Evolutionary conservation across 768 basidiomycete genomes (phyloP), one percentile per base, ranked within the genome.

Genomic region (Tubosaeta brunneosetosa): DNA sequence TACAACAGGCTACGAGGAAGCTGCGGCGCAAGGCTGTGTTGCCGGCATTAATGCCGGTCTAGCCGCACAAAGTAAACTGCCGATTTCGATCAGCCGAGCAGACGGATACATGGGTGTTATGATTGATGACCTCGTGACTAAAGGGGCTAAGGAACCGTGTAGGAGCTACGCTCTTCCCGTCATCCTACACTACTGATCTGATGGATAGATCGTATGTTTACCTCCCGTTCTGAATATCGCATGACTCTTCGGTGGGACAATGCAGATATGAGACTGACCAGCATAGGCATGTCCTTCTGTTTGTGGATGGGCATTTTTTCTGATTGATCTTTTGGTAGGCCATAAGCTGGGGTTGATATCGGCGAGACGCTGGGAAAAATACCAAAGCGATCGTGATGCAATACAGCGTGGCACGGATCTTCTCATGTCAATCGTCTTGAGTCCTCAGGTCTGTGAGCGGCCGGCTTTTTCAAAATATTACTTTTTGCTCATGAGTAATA

Each of bases 1-100:
- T 11, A 95, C 93, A 1, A 95, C 93, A 2, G 93, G 93, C 5
- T 95, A 95, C 64, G 93, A 95, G 65, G 93, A 95, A 71, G 93
- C 93, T 1, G 93, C 90, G 2, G 91, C 89, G 4, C 93, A 94
- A 65, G 93, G 93, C 9, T 73, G 82, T n/a, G 70, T 95, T 0
- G 93, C 92, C 1, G 92, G 93, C 2, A 84, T 90, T 47, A 94
- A 95, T 51, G 93, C 93, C 0, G 93, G 90, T 0, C 75, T 92
- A 3, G 72, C 82, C 0, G 84, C 89, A 8, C 73, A 74, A 3
- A 64, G 71, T 13, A 75, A 72, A 37, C 73, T 80, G 1, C 81
- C 86, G 0, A 65, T 95, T 16, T 61, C 83, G 3, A 65, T 94
- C 32, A 82, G 84, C 11, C 81, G 93, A n/a, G 90, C 91, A 6